Conservation (phyloP, 2,329 filamentous ascomycete species). For the Parastagonospora avenae region DNA sequence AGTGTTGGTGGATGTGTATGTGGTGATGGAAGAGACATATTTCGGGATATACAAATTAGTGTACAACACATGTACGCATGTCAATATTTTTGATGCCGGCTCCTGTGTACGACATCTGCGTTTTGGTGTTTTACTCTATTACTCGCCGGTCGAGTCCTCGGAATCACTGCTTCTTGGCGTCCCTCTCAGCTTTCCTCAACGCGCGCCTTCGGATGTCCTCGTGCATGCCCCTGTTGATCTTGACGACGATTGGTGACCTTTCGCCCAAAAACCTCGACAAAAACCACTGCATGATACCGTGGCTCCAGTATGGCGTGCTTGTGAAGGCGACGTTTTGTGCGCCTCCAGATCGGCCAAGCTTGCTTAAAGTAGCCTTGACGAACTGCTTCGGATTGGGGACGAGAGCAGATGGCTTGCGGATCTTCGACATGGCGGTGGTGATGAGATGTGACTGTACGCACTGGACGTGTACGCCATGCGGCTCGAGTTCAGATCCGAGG, state of each 20-base stretch:
- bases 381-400: conserved; percentile 84
- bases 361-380: conserved; percentile 76
- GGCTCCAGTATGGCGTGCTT: conserved; percentile 91
- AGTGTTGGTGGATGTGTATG: background rate
- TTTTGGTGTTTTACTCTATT: background rate
- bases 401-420: conserved; percentile 75
- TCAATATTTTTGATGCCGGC: background rate
- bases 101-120: background rate
- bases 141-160: background rate
- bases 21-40: background rate
- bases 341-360: conserved; percentile 78
- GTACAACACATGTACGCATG: background rate
- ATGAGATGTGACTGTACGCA: conserved; percentile 91
- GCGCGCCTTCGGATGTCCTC: conserved; percentile 81
- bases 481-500: conserved; percentile 79
- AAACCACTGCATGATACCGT: conserved; percentile 86
- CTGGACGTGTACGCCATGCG: conserved; percentile 84
- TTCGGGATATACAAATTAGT: background rate
- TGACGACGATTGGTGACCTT: conserved; percentile 62
- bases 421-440: conserved; percentile 96
- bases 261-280: conserved; percentile 66
- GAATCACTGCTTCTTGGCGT: conserved; percentile 68
- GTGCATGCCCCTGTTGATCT: conserved; percentile 74
- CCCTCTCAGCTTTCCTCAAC: conserved; percentile 80
- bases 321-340: conserved; percentile 81